Percentiles rank a stretch among this genome's conserved stretches.
Conservation (phyloP, 352 stramenopile species). For the Albugo candida region DNA sequence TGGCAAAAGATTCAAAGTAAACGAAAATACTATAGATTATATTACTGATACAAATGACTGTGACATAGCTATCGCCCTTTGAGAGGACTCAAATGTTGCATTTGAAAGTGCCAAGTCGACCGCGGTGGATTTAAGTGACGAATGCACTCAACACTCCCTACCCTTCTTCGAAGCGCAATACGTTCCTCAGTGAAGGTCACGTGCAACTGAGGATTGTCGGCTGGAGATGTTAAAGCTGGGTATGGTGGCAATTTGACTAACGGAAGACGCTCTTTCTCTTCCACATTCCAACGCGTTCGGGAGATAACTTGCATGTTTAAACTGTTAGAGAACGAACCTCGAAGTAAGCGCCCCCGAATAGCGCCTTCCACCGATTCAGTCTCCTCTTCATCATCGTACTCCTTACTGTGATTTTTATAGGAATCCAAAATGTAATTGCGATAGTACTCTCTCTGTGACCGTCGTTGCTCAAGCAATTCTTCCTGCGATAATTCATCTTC, state of each 20-base stretch:
- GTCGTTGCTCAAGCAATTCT: slow-evolving; percentile 44
- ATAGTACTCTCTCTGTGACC: slow-evolving; percentile 48
- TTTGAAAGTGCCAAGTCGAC: slow-evolving; percentile 71
- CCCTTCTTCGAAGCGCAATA: slow-evolving; percentile 17
- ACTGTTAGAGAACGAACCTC: slow-evolving; percentile 39
- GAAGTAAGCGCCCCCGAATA: slow-evolving; percentile 69
- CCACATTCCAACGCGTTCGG: slow-evolving; percentile 39
- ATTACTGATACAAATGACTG: no score
- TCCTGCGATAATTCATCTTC: slow-evolving; percentile 17
- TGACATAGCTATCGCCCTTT: no score
- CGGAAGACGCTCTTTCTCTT: slow-evolving; percentile 49
- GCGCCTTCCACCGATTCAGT: slow-evolving; percentile 62
- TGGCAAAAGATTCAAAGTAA: no score
- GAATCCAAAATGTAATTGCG: slow-evolving; percentile 29
- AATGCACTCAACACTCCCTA: slow-evolving; percentile 3
- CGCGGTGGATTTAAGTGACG: slow-evolving; percentile 51
- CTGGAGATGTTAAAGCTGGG: slow-evolving; percentile 36
- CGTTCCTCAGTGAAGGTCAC: slow-evolving; percentile 45
- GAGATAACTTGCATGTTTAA: slow-evolving; percentile 60
- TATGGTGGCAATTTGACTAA: slow-evolving; percentile 49
- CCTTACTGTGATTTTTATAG: slow-evolving; percentile 4
- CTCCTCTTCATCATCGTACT: slow-evolving; percentile 23
- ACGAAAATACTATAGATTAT: no score
- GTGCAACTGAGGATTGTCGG: slow-evolving; percentile 59
- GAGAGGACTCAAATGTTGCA: slow-evolving; percentile 25